Percentiles rank a stretch among this genome's conserved stretches.
Evolutionary conservation across 2,329 filamentous ascomycete species (phyloP).

Genomic region (Colletotrichum spinosum): DNA sequence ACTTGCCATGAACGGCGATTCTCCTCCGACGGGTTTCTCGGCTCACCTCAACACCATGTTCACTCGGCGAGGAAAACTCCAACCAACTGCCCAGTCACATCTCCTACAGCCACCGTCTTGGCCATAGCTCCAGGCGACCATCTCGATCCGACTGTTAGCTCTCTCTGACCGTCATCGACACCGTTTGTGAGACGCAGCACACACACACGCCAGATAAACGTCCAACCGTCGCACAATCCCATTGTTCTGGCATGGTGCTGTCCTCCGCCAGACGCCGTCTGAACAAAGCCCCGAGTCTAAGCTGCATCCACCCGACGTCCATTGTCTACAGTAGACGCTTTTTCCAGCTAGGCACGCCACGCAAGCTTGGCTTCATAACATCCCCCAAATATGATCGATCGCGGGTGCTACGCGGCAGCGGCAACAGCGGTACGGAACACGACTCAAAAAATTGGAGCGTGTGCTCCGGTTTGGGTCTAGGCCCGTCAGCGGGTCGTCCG

Average conservation of each 20-base stretch:
- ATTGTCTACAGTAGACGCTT: constrained; percentile 12
- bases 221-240: constrained; percentile 29
- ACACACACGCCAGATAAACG: constrained; percentile 14
- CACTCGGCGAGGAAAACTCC: constrained; percentile 2
- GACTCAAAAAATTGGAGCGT: constrained; percentile 29
- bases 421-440: constrained; percentile 31
- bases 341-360: constrained; percentile 4
- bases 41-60: constrained; percentile 11
- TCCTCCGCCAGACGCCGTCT: constrained; percentile 21
- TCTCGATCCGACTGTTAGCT: constrained; percentile 11
- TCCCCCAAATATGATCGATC: constrained; percentile 34
- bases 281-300: constrained; percentile 18
- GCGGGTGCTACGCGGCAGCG: constrained; percentile 25
- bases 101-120: constrained; percentile 1
- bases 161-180: background rate
- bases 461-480: constrained; percentile 16
- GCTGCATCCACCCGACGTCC: constrained; percentile 31
- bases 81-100: constrained; percentile 12
- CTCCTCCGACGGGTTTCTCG: constrained; percentile 28
- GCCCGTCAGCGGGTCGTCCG: constrained; percentile 14
- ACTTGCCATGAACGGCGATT: constrained; percentile 25
- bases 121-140: constrained; percentile 3
- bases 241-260: constrained; percentile 25
- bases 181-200: constrained; percentile 9
- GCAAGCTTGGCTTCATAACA: constrained; percentile 23